Evolutionary conservation across 164 flowering plant species (phyloP).

Genomic region (Echeveria elegans): DNA sequence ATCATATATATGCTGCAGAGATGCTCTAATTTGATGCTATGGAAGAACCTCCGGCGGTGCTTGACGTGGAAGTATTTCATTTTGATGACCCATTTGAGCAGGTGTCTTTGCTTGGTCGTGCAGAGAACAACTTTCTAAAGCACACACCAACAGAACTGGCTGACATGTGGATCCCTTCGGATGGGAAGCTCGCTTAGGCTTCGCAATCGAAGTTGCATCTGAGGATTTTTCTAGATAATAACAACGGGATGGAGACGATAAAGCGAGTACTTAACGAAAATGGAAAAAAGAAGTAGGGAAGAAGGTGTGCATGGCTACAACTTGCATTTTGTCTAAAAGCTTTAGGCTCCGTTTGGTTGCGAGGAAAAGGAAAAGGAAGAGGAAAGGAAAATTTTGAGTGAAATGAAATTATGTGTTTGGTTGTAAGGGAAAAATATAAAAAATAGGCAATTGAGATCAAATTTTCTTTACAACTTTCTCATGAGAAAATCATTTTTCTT

Average conservation of each 20-base stretch:
- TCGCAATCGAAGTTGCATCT: constrained; percentile 67
- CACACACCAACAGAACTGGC: constrained; percentile 56
- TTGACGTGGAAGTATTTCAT: constrained; percentile 76
- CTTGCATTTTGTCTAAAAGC: too few species aligned
- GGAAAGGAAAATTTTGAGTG: too few species aligned
- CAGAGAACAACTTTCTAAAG: constrained; percentile 68
- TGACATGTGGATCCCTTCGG: constrained; percentile 67
- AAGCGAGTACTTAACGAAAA: constrained; percentile 58
- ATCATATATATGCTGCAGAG: constrained; percentile 35
- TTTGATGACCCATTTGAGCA: constrained; percentile 82
- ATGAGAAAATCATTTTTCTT: too few species aligned
- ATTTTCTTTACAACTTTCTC: too few species aligned
- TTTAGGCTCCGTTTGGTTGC: too few species aligned
- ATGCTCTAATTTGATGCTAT: constrained; percentile 81
- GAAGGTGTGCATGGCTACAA: constrained; percentile 37
- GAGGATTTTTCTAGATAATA: constrained; percentile 68
- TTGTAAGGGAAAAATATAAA: too few species aligned
- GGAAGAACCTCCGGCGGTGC: constrained; percentile 82
- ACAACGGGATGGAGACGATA: constrained; percentile 57
- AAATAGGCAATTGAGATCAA: too few species aligned
- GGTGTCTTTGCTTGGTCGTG: constrained; percentile 67
- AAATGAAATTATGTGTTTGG: too few species aligned
- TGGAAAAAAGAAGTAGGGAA: constrained; percentile 86
- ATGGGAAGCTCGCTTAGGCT: constrained; percentile 60
- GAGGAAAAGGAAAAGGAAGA: too few species aligned